phyloP scores from a whole-genome alignment of 805 yeast genomes.

The Metahyphopichia silvanorum region DNA sequence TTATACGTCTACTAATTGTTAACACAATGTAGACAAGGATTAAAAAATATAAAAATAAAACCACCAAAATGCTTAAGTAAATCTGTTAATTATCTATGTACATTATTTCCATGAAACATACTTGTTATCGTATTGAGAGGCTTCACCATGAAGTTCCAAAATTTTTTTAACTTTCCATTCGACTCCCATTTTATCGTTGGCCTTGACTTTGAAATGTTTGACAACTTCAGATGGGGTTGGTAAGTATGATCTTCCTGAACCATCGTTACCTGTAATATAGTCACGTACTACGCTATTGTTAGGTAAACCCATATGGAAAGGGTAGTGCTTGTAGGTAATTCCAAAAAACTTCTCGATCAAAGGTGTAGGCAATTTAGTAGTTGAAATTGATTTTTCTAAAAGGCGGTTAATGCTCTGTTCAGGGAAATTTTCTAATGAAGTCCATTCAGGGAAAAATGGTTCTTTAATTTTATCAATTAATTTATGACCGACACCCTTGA shows the following conservation, averaged over 20 bases:
- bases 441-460: slow-evolving; percentile 36
- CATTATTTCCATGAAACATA: slow-evolving; percentile 37
- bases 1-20: too few species aligned
- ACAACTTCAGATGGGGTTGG: slow-evolving; percentile 67
- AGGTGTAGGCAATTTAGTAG: slow-evolving; percentile 28
- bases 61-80: background rate
- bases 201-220: slow-evolving; percentile 53
- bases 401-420: slow-evolving; percentile 16
- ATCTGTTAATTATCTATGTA: slow-evolving; percentile 8
- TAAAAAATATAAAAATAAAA: too few species aligned
- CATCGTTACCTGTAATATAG: slow-evolving; percentile 69
- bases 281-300: slow-evolving; percentile 59
- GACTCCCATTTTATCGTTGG: slow-evolving; percentile 57
- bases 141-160: slow-evolving; percentile 54
- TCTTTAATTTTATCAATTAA: slow-evolving; percentile 57
- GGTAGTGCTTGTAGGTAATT: slow-evolving; percentile 43
- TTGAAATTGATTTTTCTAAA: slow-evolving; percentile 14
- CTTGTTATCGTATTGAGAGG: slow-evolving; percentile 36
- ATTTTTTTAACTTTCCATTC: slow-evolving; percentile 55
- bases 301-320: slow-evolving; percentile 79
- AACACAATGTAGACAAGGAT: too few species aligned
- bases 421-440: slow-evolving; percentile 2
- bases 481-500: slow-evolving; percentile 64
- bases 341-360: slow-evolving; percentile 38
- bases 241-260: slow-evolving; percentile 60